A percentile compares a stretch with the other conserved stretches of the same genome.
Evolutionary conservation across 2,329 filamentous ascomycete genomes (phyloP).

Genomic region (Bretziella fagacearum): DNA sequence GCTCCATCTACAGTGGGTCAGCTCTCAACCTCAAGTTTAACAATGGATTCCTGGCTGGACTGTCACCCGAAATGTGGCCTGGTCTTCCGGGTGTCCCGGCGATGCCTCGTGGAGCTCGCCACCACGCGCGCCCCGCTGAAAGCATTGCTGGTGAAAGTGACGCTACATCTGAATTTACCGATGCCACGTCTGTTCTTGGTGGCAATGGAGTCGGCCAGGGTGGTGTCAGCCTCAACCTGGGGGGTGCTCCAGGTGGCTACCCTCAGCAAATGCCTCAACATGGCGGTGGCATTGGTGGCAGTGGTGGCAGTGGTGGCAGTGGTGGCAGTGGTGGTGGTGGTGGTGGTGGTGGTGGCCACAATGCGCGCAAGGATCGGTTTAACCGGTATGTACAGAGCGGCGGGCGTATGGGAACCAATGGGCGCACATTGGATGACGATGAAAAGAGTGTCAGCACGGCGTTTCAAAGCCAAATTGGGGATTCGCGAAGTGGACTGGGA

Average conservation of each 20-base stretch:
- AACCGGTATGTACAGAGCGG: conserved; percentile 88
- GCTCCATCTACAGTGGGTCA: conserved; percentile 72
- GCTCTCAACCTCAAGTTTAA: conserved; percentile 72
- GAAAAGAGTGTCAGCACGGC: conserved; percentile 91
- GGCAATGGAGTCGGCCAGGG: conserved; percentile 64
- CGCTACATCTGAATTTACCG: conserved; percentile 77
- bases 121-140: conserved; percentile 48
- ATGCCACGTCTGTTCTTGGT: conserved; percentile 63
- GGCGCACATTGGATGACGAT: conserved; percentile 69
- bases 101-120: conserved; percentile 47
- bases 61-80: conserved; percentile 78
- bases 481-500: conserved; percentile 19
- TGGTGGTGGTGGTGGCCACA: too few species aligned
- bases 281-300: too few species aligned
- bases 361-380: conserved; percentile 49
- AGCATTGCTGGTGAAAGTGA: conserved; percentile 86
- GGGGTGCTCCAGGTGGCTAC: not conserved
- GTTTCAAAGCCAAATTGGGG: conserved; percentile 83
- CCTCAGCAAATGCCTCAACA: not conserved
- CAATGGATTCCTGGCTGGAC: conserved; percentile 76
- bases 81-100: conserved; percentile 48
- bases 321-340: too few species aligned
- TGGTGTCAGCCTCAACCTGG: conserved; percentile 13
- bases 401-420: conserved; percentile 48
- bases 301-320: too few species aligned